Evolutionary conservation across 2,329 filamentous ascomycete species (phyloP).

Genomic region (Arachnomyces sp.): DNA sequence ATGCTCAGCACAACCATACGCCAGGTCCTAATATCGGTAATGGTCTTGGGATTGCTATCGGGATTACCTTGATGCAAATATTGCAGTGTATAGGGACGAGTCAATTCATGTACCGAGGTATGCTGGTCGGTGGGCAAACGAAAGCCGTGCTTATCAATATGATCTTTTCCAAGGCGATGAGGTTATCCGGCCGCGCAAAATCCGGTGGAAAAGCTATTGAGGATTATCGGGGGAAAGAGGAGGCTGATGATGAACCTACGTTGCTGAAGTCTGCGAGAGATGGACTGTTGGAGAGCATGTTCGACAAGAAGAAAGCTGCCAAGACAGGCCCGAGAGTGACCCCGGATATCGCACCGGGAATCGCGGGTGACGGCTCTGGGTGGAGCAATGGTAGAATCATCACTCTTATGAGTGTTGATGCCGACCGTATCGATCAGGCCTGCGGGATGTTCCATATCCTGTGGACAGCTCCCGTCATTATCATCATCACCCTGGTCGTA

Average conservation of each 20-base stretch:
- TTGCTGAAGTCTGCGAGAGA: slow-evolving; percentile 35
- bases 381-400: slow-evolving; percentile 91
- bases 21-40: slow-evolving; percentile 60
- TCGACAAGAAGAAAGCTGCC: slow-evolving; percentile 27
- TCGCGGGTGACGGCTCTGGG: slow-evolving; percentile 63
- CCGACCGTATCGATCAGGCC: slow-evolving; percentile 83
- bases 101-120: slow-evolving; percentile 87
- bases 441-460: slow-evolving; percentile 82
- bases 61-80: slow-evolving; percentile 78
- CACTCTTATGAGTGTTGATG: slow-evolving; percentile 92
- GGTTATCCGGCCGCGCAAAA: slow-evolving; percentile 76
- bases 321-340: slow-evolving; percentile 29
- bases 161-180: slow-evolving; percentile 90
- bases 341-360: slow-evolving; percentile 36
- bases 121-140: slow-evolving; percentile 80
- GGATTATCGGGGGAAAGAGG: slow-evolving; percentile 32
- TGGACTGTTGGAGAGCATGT: slow-evolving; percentile 26
- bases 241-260: slow-evolving; percentile 40
- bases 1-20: slow-evolving; percentile 45
- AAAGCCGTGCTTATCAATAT: slow-evolving; percentile 73
- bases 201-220: slow-evolving; percentile 60
- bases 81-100: slow-evolving; percentile 72
- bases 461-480: slow-evolving; percentile 76
- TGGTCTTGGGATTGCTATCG: slow-evolving; percentile 75
- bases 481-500: slow-evolving; percentile 68